Conservation (phyloP, 768 basidiomycete genomes). For the Podaxis pistillaris region DNA sequence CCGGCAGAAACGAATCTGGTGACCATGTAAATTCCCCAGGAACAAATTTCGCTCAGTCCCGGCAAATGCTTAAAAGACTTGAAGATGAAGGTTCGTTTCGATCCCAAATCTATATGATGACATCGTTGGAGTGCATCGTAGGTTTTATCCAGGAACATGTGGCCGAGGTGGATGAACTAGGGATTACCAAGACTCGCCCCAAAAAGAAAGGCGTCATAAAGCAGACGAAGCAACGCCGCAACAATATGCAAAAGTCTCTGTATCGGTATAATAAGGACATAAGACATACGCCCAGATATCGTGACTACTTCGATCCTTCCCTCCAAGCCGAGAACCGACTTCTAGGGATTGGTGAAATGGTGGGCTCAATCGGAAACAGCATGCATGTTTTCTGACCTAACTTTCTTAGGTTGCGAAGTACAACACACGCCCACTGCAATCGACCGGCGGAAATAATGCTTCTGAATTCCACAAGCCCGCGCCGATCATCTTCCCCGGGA, state of each 20-base stretch:
- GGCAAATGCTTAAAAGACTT: slow-evolving; percentile 65
- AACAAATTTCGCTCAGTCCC: slow-evolving; percentile 51
- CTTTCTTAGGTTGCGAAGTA: slow-evolving; percentile 9
- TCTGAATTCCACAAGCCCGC: background rate
- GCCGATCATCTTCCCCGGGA: slow-evolving; percentile 17
- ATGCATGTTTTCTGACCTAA: background rate
- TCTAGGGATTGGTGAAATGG: slow-evolving; percentile 59
- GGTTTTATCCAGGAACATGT: slow-evolving; percentile 60
- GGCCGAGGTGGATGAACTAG: slow-evolving; percentile 48
- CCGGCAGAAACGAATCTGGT: background rate
- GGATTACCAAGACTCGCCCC: slow-evolving; percentile 38
- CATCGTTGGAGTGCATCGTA: slow-evolving; percentile 22
- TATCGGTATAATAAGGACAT: slow-evolving; percentile 57
- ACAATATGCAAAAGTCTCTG: slow-evolving; percentile 51
- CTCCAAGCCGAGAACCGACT: slow-evolving; percentile 56
- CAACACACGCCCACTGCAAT: slow-evolving; percentile 14
- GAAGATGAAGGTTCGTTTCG: slow-evolving; percentile 60
- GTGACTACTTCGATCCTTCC: slow-evolving; percentile 69
- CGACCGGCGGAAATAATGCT: slow-evolving; percentile 5
- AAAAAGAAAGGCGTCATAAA: slow-evolving; percentile 37
- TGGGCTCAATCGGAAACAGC: slow-evolving; percentile 22
- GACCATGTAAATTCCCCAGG: slow-evolving; percentile 30
- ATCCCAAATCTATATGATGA: background rate
- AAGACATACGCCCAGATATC: slow-evolving; percentile 45
- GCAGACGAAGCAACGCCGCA: slow-evolving; percentile 39